A percentile compares a stretch with the other conserved stretches of the same genome.
Conservation (phyloP, 495 filamentous ascomycete genomes). For the Chlorociboria aeruginascens region DNA sequence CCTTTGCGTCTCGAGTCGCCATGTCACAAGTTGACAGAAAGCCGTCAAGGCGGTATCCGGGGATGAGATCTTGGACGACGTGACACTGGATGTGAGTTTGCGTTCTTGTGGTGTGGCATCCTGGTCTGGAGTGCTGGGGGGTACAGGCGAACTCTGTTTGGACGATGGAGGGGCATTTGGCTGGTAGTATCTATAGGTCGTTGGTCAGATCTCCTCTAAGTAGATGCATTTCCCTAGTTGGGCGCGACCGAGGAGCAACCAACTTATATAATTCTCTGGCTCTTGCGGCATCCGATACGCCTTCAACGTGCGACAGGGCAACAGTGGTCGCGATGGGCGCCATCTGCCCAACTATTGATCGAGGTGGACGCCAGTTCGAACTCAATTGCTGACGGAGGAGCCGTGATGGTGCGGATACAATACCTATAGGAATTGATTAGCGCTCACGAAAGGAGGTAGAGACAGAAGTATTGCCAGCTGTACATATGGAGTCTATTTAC, state of each 20-base stretch:
- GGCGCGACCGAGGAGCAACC: neutral
- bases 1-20: conserved; percentile 34
- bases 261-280: conserved; percentile 20
- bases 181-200: conserved; percentile 16
- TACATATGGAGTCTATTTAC: no score
- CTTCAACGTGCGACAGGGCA: conserved; percentile 12
- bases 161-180: conserved; percentile 11
- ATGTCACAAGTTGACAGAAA: conserved; percentile 44
- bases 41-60: conserved; percentile 50
- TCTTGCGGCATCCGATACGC: conserved; percentile 12
- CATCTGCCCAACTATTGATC: conserved; percentile 3
- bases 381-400: neutral
- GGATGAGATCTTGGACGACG: conserved; percentile 35
- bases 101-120: conserved; percentile 23
- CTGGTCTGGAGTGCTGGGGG: neutral
- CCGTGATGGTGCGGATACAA: neutral
- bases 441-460: no score
- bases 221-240: neutral
- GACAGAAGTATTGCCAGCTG: no score
- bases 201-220: neutral
- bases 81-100: conserved; percentile 33
- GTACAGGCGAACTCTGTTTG: conserved; percentile 3
- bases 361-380: neutral
- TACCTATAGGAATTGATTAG: no score
- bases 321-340: conserved; percentile 8